Percentiles rank a stretch among this genome's conserved stretches.
Evolutionary conservation across 2,329 filamentous ascomycete species (phyloP).

Genomic region (Colletotrichum eremochloae): DNA sequence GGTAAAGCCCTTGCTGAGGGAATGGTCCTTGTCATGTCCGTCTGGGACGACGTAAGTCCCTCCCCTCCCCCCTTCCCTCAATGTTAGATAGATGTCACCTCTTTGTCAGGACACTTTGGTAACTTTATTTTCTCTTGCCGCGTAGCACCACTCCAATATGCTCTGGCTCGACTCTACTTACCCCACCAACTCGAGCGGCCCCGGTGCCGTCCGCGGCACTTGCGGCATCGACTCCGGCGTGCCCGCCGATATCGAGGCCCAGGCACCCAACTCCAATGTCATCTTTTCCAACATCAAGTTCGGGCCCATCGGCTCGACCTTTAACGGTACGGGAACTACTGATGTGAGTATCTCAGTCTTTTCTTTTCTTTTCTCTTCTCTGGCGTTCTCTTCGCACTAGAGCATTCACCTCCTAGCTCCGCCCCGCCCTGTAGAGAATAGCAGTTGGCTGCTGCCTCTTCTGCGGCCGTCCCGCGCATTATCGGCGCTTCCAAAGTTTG

Average conservation of each 20-base stretch:
- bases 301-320: slow-evolving; percentile 68
- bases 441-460: neutral
- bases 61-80: neutral
- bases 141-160: slow-evolving; percentile 73
- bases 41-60: slow-evolving; percentile 69
- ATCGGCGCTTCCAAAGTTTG: neutral
- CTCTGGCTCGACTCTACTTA: slow-evolving; percentile 80
- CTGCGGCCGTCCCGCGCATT: neutral
- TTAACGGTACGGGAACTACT: slow-evolving; percentile 43
- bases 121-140: neutral
- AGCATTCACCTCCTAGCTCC: neutral
- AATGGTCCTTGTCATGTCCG: slow-evolving; percentile 64
- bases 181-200: slow-evolving; percentile 62
- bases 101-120: neutral
- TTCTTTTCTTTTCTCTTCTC: neutral
- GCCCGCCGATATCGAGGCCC: slow-evolving; percentile 63
- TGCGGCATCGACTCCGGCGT: slow-evolving; percentile 66
- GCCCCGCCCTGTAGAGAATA: neutral
- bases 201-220: slow-evolving; percentile 66
- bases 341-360: slow-evolving; percentile 4
- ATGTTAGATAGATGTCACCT: too few relatives aligned
- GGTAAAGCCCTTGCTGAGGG: slow-evolving; percentile 56
- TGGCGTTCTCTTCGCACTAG: neutral
- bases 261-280: slow-evolving; percentile 63
- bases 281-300: slow-evolving; percentile 66